Conservation (phyloP, 805 yeast genomes). For the Lipomyces oligophaga region DNA sequence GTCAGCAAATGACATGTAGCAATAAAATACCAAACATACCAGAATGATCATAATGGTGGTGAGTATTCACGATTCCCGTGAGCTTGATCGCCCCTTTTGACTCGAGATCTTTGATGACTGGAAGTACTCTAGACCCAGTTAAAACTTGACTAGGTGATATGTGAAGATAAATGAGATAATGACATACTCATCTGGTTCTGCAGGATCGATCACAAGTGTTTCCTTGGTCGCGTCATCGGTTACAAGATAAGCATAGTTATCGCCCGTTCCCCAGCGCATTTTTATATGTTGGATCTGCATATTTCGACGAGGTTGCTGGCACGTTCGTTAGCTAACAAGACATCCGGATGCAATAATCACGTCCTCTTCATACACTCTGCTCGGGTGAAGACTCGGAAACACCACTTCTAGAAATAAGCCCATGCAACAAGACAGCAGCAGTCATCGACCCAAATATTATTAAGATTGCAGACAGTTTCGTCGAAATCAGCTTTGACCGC, state of each 20-base stretch:
- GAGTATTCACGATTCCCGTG: constrained; percentile 84
- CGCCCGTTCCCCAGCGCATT: constrained; percentile 94
- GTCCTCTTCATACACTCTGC: too few relatives aligned
- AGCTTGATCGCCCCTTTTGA: constrained; percentile 45
- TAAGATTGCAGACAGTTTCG: too few relatives aligned
- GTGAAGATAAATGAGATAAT: neutral
- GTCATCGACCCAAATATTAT: too few relatives aligned
- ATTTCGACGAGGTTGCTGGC: constrained; percentile 36
- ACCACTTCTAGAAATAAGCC: too few relatives aligned
- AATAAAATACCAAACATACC: constrained; percentile 55
- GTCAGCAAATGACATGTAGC: constrained; percentile 28
- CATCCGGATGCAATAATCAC: too few relatives aligned
- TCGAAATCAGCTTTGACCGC: too few relatives aligned
- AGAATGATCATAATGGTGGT: constrained; percentile 93
- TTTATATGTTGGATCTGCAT: constrained; percentile 84
- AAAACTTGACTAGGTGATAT: neutral
- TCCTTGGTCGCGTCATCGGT: constrained; percentile 61
- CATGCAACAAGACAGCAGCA: too few relatives aligned
- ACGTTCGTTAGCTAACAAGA: neutral
- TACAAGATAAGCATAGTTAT: constrained; percentile 81
- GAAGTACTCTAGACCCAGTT: constrained; percentile 38
- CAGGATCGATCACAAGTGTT: constrained; percentile 90
- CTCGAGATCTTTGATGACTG: constrained; percentile 43
- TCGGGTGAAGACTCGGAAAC: too few relatives aligned
- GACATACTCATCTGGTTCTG: constrained; percentile 65